These are phyloP conservation scores for Trichoderma semiorbis DNA, from an alignment of 2,329 filamentous ascomycete genomes.

Conservation along the genomic window DNA sequence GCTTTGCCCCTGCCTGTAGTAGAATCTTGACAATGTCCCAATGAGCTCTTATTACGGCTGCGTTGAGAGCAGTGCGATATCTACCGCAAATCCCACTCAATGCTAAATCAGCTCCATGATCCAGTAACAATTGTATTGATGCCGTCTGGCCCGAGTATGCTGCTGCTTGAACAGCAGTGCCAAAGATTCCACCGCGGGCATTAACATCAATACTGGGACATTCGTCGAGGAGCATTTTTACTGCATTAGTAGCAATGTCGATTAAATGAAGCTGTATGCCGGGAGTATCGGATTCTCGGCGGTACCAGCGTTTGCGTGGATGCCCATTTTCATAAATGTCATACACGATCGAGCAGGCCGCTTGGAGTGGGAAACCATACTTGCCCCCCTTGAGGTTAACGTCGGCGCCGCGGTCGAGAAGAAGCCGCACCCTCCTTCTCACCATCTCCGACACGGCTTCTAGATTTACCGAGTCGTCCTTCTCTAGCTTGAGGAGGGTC, in stretches of 20 bases:
- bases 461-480: background rate
- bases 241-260: background rate
- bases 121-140: background rate
- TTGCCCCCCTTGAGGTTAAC: background rate
- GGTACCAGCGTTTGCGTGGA: background rate
- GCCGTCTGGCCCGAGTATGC: background rate
- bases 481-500: background rate
- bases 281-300: background rate
- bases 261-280: background rate
- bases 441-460: background rate
- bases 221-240: background rate
- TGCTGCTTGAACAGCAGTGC: background rate
- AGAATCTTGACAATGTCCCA: background rate
- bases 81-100: background rate
- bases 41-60: background rate
- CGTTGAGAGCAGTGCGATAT: background rate
- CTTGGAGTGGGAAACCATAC: background rate
- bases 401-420: background rate
- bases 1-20: background rate
- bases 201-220: background rate
- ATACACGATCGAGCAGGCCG: background rate
- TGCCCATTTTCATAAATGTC: background rate
- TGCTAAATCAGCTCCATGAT: background rate
- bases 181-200: background rate
- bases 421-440: background rate